Conservation (phyloP, 768 basidiomycete species). For the Infundibulicybe gibba region DNA sequence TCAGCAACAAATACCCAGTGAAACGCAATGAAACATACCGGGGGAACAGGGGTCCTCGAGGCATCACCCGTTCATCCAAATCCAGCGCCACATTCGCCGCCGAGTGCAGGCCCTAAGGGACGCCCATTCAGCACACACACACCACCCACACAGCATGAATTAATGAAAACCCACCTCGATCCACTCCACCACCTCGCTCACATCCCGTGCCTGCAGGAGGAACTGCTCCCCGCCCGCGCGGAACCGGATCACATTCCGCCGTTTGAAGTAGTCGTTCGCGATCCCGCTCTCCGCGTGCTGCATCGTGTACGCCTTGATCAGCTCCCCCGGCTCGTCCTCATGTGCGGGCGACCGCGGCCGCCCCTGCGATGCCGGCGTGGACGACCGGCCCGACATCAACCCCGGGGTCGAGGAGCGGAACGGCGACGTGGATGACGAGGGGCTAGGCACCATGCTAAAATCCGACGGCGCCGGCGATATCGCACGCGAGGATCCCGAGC, state of each 20-base stretch:
- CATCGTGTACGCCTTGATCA: conserved; percentile 74
- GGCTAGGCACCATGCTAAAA: neutral
- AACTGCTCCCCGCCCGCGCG: conserved; percentile 96
- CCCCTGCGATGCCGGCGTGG: conserved; percentile 6
- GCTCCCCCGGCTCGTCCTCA: conserved; percentile 44
- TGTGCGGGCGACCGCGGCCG: conserved; percentile 5
- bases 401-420: conserved; percentile 6
- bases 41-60: conserved; percentile 82
- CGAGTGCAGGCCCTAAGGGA: conserved; percentile 74
- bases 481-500: conserved; percentile 2
- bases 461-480: neutral
- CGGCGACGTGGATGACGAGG: neutral
- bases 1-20: conserved; percentile 2
- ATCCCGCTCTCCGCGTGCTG: conserved; percentile 92
- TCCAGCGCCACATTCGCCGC: conserved; percentile 91
- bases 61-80: conserved; percentile 90
- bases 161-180: conserved; percentile 75
- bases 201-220: conserved; percentile 82
- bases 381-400: conserved; percentile 9
- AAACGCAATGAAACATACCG: conserved; percentile 43
- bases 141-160: conserved; percentile 4
- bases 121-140: conserved; percentile 1
- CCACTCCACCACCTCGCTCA: conserved; percentile 87
- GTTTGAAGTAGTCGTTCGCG: conserved; percentile 92
- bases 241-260: conserved; percentile 90